Evolutionary conservation across 345 rosid species (phyloP).

Genomic region (Populus tremula): DNA sequence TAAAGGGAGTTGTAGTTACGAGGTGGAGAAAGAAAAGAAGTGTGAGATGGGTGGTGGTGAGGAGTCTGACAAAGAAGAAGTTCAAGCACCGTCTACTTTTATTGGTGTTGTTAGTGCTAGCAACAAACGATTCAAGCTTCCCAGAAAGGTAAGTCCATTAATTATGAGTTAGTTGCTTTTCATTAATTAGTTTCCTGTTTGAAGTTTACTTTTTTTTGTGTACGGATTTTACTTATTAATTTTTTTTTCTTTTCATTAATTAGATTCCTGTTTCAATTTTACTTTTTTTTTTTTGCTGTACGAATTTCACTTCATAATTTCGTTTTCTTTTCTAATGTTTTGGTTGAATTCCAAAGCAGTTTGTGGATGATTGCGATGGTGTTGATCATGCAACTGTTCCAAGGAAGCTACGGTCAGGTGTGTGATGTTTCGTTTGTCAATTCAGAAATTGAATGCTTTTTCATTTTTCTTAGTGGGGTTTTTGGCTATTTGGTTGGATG

Average conservation of each 20-base stretch:
- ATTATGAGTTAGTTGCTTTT: neutral
- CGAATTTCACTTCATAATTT: neutral
- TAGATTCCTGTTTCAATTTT: neutral
- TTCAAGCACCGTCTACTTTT: slow-evolving; percentile 21
- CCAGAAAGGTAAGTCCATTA: slow-evolving; percentile 42
- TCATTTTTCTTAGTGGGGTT: neutral
- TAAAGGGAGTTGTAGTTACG: slow-evolving; percentile 24
- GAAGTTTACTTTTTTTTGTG: neutral
- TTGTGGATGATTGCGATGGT: slow-evolving; percentile 46
- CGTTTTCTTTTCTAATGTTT: neutral
- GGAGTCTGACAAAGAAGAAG: slow-evolving; percentile 36
- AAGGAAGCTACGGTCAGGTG: slow-evolving; percentile 95
- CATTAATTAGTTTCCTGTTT: neutral
- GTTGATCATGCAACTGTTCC: slow-evolving; percentile 81
- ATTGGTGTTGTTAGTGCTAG: slow-evolving; percentile 16
- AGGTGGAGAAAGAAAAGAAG: slow-evolving; percentile 10
- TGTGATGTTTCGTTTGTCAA: slow-evolving; percentile 28
- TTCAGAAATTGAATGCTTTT: neutral
- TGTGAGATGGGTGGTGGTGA: slow-evolving; percentile 41
- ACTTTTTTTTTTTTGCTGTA: neutral
- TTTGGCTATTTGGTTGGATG: slow-evolving; percentile 9
- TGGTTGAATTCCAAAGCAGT: slow-evolving; percentile 26
- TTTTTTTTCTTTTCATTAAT: neutral
- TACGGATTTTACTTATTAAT: neutral
- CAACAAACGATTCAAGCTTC: slow-evolving; percentile 49